Evolutionary conservation across 805 yeast species (phyloP).

Genomic region (Saccharomycopsis sp.): DNA sequence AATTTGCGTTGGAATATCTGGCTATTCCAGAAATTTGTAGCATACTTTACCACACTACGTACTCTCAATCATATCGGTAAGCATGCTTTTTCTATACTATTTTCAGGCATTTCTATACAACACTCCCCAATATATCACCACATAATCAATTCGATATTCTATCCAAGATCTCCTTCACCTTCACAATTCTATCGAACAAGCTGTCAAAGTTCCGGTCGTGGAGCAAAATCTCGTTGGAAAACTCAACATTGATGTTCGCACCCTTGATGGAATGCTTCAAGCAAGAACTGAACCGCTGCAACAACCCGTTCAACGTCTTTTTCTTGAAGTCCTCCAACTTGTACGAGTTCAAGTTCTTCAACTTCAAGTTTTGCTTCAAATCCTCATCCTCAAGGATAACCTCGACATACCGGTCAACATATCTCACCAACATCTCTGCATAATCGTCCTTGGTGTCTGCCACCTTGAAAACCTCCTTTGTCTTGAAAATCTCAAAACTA

Average conservation of each 20-base stretch:
- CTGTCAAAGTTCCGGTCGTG: slow-evolving; percentile 28
- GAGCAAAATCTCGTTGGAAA: slow-evolving; percentile 35
- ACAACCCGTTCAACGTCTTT: slow-evolving; percentile 7
- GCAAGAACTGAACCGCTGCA: slow-evolving; percentile 20
- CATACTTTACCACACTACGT: too few species aligned
- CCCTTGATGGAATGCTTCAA: slow-evolving; percentile 31
- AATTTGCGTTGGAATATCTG: too few species aligned
- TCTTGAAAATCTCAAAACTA: slow-evolving; percentile 5
- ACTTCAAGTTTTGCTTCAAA: slow-evolving; percentile 15
- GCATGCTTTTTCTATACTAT: too few species aligned
- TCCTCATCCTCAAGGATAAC: slow-evolving; percentile 3
- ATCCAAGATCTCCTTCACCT: slow-evolving; percentile 32
- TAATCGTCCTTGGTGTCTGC: slow-evolving; percentile 7
- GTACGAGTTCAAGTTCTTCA: slow-evolving; percentile 17
- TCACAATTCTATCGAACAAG: slow-evolving; percentile 31
- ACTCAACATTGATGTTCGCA: slow-evolving; percentile 27
- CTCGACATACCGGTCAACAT: slow-evolving; percentile 11
- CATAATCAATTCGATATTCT: slow-evolving; percentile 30
- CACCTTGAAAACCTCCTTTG: background rate
- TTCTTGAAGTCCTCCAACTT: slow-evolving; percentile 19
- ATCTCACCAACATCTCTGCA: slow-evolving; percentile 8
- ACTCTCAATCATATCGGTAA: too few species aligned
- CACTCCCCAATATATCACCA: too few species aligned
- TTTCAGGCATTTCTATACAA: too few species aligned
- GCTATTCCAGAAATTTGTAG: too few species aligned